Conservation (phyloP, 1,284 basidiomycete genomes). For the Apiotrichum brassicae region DNA sequence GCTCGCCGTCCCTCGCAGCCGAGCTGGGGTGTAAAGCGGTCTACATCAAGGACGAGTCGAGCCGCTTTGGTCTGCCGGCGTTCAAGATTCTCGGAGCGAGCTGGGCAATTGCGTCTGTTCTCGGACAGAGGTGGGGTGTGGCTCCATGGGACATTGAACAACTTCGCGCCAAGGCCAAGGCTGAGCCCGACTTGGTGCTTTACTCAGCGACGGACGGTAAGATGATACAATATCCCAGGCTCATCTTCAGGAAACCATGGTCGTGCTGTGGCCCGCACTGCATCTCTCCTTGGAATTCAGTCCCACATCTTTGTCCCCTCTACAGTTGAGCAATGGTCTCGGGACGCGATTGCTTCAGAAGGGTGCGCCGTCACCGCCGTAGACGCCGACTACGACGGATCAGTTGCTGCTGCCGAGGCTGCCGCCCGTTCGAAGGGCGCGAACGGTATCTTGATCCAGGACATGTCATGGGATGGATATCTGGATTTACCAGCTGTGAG, state of each 20-base stretch:
- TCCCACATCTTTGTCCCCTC: conserved; percentile 12
- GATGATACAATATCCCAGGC: not conserved
- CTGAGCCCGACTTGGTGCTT: conserved; percentile 3
- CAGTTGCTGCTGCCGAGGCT: conserved; percentile 1
- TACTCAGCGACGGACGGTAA: conserved; percentile 17
- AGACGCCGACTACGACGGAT: conserved; percentile 13
- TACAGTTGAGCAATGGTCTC: conserved; percentile 14
- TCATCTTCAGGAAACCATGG: conserved; percentile 16
- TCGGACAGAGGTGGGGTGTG: conserved; percentile 10
- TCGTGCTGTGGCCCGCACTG: conserved; percentile 12
- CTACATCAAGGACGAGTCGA: conserved; percentile 18
- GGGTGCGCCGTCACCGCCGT: conserved; percentile 7
- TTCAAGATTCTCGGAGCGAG: conserved; percentile 20
- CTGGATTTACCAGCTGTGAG: conserved; percentile 7
- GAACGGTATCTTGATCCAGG: conserved; percentile 11
- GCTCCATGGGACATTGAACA: conserved; percentile 11
- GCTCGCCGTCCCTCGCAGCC: conserved; percentile 3
- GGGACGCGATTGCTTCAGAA: conserved; percentile 11
- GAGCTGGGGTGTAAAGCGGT: conserved; percentile 12
- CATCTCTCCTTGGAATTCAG: conserved; percentile 6
- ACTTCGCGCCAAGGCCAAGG: not conserved
- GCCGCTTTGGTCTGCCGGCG: conserved; percentile 16
- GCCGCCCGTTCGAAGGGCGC: conserved; percentile 1
- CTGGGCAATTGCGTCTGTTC: conserved; percentile 9
- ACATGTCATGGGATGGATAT: conserved; percentile 16